A percentile compares a stretch with the other conserved stretches of the same genome.
These are phyloP conservation scores for Capsicum pubescens DNA, from an alignment of 257 asterid species.

Conservation along the genomic window DNA sequence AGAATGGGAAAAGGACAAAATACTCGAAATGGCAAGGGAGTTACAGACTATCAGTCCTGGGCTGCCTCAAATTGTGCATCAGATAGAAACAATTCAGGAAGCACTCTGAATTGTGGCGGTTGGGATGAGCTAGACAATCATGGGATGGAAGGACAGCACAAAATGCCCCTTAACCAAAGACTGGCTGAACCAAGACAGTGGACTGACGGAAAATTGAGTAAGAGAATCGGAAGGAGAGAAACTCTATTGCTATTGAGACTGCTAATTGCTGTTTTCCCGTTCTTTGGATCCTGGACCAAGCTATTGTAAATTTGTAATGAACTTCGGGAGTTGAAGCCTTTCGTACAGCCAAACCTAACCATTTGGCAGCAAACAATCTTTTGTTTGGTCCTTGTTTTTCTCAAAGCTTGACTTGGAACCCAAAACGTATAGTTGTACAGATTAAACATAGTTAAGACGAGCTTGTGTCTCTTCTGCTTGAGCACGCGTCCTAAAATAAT, in stretches of 20 bases:
- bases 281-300: constrained; percentile 70
- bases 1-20: constrained; percentile 45
- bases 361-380: neutral
- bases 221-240: constrained; percentile 55
- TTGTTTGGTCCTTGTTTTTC: neutral
- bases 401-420: neutral
- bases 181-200: constrained; percentile 34
- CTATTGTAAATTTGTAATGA: constrained; percentile 39
- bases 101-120: constrained; percentile 60
- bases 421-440: constrained; percentile 4
- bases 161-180: neutral
- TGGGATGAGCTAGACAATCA: constrained; percentile 88
- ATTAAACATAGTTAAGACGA: constrained; percentile 19
- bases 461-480: neutral
- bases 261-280: constrained; percentile 62
- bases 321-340: neutral
- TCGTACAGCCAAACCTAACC: neutral
- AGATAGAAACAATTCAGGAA: constrained; percentile 34
- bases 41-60: constrained; percentile 58
- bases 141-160: constrained; percentile 40
- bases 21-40: constrained; percentile 41
- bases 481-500: neutral
- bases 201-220: constrained; percentile 47
- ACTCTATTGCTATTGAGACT: constrained; percentile 56
- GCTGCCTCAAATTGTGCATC: constrained; percentile 45